Conservation (phyloP, 148 eudicot genomes). For the Vaccinium vitisidaea region DNA sequence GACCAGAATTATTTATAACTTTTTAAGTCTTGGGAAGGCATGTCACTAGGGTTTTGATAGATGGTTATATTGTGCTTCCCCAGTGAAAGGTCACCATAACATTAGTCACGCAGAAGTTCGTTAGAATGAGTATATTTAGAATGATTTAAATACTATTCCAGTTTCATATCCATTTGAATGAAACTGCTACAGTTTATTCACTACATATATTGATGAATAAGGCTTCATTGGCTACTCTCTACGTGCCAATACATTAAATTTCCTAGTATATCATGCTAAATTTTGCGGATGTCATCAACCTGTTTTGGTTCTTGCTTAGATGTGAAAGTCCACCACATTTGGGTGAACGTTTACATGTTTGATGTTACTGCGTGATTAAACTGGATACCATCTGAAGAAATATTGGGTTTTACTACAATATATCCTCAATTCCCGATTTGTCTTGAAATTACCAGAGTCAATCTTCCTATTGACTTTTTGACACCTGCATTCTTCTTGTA, state of each 20-base stretch:
- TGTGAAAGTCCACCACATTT: background rate
- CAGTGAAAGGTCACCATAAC: background rate
- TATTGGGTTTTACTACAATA: background rate
- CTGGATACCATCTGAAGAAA: background rate
- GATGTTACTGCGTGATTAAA: background rate
- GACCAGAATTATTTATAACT: background rate
- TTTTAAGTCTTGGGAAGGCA: background rate
- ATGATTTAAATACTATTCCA: background rate
- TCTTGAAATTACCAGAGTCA: background rate
- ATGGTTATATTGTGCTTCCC: background rate
- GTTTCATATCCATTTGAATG: background rate
- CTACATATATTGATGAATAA: background rate
- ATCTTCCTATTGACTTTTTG: background rate
- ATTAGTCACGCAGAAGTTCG: background rate
- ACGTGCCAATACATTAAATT: background rate
- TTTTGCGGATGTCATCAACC: background rate
- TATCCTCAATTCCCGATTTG: background rate
- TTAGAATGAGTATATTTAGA: background rate
- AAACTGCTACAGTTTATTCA: background rate
- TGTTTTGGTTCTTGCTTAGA: background rate
- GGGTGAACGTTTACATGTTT: background rate
- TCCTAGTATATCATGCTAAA: background rate
- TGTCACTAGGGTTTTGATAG: background rate
- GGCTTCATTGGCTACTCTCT: background rate
- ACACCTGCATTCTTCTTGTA: background rate